Percentiles rank a stretch among this genome's conserved stretches.
These are phyloP conservation scores for Tolypocladium cylindrosporum DNA, from an alignment of 2,329 filamentous ascomycete species.

Conservation along the genomic window DNA sequence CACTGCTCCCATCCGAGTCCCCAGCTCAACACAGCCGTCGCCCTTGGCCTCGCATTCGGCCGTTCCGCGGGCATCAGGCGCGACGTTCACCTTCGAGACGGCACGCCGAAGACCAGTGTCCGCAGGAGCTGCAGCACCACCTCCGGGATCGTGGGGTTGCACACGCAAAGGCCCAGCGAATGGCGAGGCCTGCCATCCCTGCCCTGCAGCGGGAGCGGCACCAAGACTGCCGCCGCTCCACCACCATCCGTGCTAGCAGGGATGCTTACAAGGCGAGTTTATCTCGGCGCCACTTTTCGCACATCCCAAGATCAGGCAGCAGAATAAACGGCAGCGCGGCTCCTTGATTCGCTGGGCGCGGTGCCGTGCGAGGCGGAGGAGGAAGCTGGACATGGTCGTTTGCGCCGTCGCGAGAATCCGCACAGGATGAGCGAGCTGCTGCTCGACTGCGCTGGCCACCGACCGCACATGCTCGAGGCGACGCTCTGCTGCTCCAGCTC, in stretches of 20 bases:
- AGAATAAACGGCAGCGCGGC: conserved; percentile 5
- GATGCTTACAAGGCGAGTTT: conserved; percentile 1
- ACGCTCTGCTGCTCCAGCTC: background rate
- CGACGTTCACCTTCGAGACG: background rate
- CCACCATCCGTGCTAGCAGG: background rate
- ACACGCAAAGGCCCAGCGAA: background rate
- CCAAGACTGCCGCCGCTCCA: background rate
- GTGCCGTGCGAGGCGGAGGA: background rate
- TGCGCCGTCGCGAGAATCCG: background rate
- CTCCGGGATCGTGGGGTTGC: background rate
- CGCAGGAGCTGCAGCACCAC: background rate
- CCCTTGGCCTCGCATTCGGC: background rate
- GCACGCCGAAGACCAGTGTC: background rate
- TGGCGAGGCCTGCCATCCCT: background rate
- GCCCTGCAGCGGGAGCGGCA: background rate
- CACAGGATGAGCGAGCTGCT: background rate
- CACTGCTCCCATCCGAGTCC: background rate
- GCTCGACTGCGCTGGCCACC: background rate
- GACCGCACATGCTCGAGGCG: background rate
- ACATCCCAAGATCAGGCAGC: conserved; percentile 6
- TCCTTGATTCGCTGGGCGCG: background rate
- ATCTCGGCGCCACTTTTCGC: conserved; percentile 1
- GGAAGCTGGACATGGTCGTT: background rate
- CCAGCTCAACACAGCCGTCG: background rate
- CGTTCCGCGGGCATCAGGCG: background rate